Evolutionary conservation across 2,329 filamentous ascomycete species (phyloP).

Genomic region (Aspergillus quadrilineatus): DNA sequence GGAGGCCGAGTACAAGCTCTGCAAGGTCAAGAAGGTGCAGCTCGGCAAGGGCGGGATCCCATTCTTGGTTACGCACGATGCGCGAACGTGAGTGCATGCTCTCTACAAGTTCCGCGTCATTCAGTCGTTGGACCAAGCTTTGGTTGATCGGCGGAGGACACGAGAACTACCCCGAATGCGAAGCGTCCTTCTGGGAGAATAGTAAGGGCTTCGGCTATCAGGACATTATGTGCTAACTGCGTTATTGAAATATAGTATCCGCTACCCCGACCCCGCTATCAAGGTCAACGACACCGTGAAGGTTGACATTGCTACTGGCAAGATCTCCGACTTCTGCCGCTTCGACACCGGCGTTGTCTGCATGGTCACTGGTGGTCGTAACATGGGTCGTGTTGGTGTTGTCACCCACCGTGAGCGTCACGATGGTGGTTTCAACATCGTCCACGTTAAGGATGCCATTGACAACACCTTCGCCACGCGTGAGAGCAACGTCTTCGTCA

Average conservation of each 20-base stretch:
- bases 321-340: slow-evolving; percentile 96
- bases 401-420: slow-evolving; percentile 99
- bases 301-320: slow-evolving; percentile 94
- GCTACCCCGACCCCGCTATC: slow-evolving; percentile 96
- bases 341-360: slow-evolving; percentile 98
- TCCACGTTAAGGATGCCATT: slow-evolving; percentile 99
- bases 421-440: slow-evolving; percentile 99
- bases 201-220: slow-evolving; percentile 29
- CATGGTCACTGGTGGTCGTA: slow-evolving; percentile 99
- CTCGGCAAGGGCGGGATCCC: slow-evolving; percentile 99
- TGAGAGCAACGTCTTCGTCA: slow-evolving; percentile 99
- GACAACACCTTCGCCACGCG: slow-evolving; percentile 99
- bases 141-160: slow-evolving; percentile 62
- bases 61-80: slow-evolving; percentile 99
- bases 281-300: slow-evolving; percentile 99
- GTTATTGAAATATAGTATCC: slow-evolving; percentile 67
- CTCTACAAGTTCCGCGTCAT: slow-evolving; percentile 75
- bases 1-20: slow-evolving; percentile 99
- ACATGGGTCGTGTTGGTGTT: slow-evolving; percentile 99
- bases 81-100: slow-evolving; percentile 92
- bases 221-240: slow-evolving; percentile 36
- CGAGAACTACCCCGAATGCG: slow-evolving; percentile 24
- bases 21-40: slow-evolving; percentile 99
- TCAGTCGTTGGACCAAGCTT: slow-evolving; percentile 99
- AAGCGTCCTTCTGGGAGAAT: slow-evolving; percentile 29